Evolutionary conservation across 768 basidiomycete species (phyloP), one percentile per base, ranked within the genome.

Genomic region (Leccinum imitatum): DNA sequence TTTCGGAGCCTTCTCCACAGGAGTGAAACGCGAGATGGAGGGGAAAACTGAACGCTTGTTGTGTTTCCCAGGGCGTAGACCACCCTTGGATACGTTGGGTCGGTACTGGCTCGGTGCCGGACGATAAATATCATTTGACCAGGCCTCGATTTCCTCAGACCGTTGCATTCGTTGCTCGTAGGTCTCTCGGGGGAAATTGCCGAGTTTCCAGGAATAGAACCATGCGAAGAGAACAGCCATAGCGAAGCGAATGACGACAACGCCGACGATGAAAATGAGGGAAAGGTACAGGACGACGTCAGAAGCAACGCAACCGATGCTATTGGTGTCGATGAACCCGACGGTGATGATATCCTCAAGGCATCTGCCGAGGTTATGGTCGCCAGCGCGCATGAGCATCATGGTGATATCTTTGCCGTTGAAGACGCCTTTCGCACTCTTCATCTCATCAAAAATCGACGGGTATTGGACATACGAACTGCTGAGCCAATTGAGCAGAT

Each of bases 221-320:
- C 97, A 99, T 25, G 91, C 83, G 76, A 98, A 99, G 72, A 96
- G 81, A 70, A 97, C 91, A 51, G 97, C 97, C 94, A 98, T 96
- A 66, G 84, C 79, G 77, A 98, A 99, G 37, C 94, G 91, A 73
- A 97, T 94, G 56, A 85, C 82, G 63, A 98, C 96, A 62, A 98
- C 96, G 61, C 96, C 96, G 63, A 96, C 89, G 73, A 99, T 98
- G 83, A 98, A 97, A 65, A 94, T 84, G 67, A 98, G 87, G 51
- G 96, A 98, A 58, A 96, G 81, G 73, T 94, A 96, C 59, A 98
- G 89, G 39, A 98, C 94, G 64, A 99, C 90, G 59, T 88, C 81
- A 7, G 96, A 97, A 7, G 96, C 95, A 60, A 98, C 92, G 68
- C 97, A 99, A 21, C 97, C 97, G 65, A 98, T 95, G 57, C 86